Evolutionary conservation across 2,329 filamentous ascomycete genomes (phyloP), one percentile per base, ranked within the genome.

Genomic region (Mycosphaerella sp.): DNA sequence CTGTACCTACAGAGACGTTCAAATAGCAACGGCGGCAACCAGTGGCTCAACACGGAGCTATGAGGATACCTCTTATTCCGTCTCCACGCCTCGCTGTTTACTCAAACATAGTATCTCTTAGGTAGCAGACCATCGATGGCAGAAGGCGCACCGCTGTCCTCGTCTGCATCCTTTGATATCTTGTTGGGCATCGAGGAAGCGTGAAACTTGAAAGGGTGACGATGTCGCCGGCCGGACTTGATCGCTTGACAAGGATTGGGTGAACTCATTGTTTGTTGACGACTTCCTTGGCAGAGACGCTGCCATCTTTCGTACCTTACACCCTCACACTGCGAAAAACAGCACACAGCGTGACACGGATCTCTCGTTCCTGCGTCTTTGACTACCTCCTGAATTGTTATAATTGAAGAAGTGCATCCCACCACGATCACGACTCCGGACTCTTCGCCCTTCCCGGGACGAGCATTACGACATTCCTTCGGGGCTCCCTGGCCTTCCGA

Each of bases 81-180:
- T 16, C 45, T 48, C 21, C 45, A 16, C 16, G 45, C 36, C 45
- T 41, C 45, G 37, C 27, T 6, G 27, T 41, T 48, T 48, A 14
- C 13, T 4, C n/a, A n/a, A 16, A 18, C 17, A 39, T 4, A 35
- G 44, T 40, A n/a, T n/a, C n/a, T n/a, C n/a, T n/a, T n/a, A 48
- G 36, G 41, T 48, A 41, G 41, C 32, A 34, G 30, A 10, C 9
- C n/a, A n/a, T n/a, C n/a, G 30, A 21, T 2, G 21, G 21, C 44
- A 37, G 28, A 32, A 18, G 36, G 4, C 13, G 12, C 45, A 21
- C 21, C 21, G 4, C 21, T 25, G 45, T 28, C 35, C 8, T 40
- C 16, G n/a, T n/a, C n/a, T n/a, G n/a, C n/a, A n/a, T n/a, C n/a
- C n/a, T n/a, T n/a, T n/a, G 9, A 14, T 34, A 28, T 13, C 39